Conservation (phyloP, 495 filamentous ascomycete genomes). For the Trichoderma reesei region DNA sequence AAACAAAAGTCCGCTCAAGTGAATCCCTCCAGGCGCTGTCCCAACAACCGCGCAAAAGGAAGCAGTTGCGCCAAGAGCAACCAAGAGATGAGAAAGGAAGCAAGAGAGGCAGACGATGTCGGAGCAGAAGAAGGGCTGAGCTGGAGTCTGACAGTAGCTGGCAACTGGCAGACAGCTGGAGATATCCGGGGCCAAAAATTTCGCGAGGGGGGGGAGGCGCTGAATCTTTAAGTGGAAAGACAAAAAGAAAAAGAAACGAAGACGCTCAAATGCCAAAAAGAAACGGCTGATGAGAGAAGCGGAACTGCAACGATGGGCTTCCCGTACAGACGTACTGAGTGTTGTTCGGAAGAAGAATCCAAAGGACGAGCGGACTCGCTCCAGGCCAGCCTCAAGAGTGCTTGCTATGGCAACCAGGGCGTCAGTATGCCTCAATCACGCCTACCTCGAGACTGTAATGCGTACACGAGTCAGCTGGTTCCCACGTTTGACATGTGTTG, state of each 20-base stretch:
- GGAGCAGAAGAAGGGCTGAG: not conserved
- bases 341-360: no score
- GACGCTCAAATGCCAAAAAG: no score
- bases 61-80: not conserved
- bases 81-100: not conserved
- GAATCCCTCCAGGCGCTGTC: not conserved
- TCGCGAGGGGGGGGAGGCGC: not conserved
- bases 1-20: not conserved
- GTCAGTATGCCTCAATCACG: no score
- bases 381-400: not conserved
- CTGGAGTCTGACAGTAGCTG: not conserved
- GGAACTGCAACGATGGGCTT: not conserved
- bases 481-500: no score
- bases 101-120: no score
- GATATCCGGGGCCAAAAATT: not conserved
- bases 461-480: no score
- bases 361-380: not conserved
- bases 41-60: not conserved
- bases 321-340: not conserved
- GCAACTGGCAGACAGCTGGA: not conserved
- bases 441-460: no score
- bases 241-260: not conserved
- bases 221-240: not conserved
- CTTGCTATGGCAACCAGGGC: not conserved
- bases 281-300: not conserved